These are phyloP conservation scores for Barnettozyma vustinii DNA, from an alignment of 805 yeast species.

Conservation along the genomic window DNA sequence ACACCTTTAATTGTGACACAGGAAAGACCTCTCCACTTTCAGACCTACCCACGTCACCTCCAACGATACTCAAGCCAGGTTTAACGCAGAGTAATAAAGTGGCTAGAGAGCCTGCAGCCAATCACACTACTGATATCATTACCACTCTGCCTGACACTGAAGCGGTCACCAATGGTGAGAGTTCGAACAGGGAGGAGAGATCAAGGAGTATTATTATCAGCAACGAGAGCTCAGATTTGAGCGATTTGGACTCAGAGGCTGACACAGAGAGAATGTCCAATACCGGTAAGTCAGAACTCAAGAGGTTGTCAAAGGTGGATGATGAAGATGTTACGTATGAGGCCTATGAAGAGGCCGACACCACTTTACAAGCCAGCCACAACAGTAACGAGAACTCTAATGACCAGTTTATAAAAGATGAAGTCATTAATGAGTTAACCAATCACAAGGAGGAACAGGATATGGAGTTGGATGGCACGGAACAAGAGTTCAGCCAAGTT, in stretches of 20 bases:
- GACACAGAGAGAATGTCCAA: slow-evolving; percentile 84
- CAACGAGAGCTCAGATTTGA: slow-evolving; percentile 39
- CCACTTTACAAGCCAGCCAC: slow-evolving; percentile 9
- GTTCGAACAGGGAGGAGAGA: slow-evolving; percentile 7
- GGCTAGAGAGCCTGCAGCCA: not conserved
- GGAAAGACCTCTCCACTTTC: slow-evolving; percentile 26
- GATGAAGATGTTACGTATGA: slow-evolving; percentile 18
- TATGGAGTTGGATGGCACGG: slow-evolving; percentile 17
- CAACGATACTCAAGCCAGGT: slow-evolving; percentile 14
- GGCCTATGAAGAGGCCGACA: slow-evolving; percentile 17
- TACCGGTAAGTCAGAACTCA: slow-evolving; percentile 33
- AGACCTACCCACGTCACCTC: slow-evolving; percentile 23
- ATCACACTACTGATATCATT: not conserved
- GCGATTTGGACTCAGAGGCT: slow-evolving; percentile 73
- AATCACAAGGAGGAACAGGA: slow-evolving; percentile 19
- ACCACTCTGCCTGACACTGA: not conserved
- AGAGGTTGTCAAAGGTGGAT: slow-evolving; percentile 32
- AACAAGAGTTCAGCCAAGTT: slow-evolving; percentile 20
- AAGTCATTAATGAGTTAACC: slow-evolving; percentile 17
- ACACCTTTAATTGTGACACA: slow-evolving; percentile 14
- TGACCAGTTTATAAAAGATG: slow-evolving; percentile 22
- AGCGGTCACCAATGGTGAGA: not conserved
- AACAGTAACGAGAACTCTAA: slow-evolving; percentile 15
- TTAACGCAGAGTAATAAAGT: not conserved
- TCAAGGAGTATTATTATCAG: slow-evolving; percentile 21